Evolutionary conservation across 1,284 basidiomycete genomes (phyloP).

Genomic region (Tranzscheliella williamsii): DNA sequence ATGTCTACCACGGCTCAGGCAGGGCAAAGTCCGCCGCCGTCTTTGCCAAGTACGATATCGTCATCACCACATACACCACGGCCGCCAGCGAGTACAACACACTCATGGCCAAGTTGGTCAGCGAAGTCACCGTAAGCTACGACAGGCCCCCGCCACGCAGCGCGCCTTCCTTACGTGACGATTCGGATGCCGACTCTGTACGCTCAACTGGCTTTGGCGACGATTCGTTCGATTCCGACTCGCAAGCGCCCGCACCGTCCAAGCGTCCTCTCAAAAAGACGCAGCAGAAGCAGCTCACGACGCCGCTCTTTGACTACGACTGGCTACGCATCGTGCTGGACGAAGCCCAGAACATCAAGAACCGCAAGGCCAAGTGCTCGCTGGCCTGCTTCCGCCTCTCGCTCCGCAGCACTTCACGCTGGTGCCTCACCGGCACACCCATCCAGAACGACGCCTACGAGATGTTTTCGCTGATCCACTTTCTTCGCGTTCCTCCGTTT

Average conservation of each 20-base stretch:
- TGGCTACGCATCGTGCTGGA: constrained; percentile 89
- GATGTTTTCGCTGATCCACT: constrained; percentile 84
- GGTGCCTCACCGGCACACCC: constrained; percentile 63
- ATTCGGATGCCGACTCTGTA: constrained; percentile 21
- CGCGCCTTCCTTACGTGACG: constrained; percentile 1
- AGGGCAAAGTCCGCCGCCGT: constrained; percentile 38
- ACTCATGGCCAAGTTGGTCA: constrained; percentile 16
- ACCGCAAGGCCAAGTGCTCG: constrained; percentile 76
- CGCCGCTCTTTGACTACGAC: constrained; percentile 74
- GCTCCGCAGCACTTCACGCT: constrained; percentile 38
- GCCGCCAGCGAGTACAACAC: constrained; percentile 43
- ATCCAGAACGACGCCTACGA: constrained; percentile 85
- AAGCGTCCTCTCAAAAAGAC: constrained; percentile 60
- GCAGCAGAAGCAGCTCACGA: constrained; percentile 35
- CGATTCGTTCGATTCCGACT: constrained; percentile 4
- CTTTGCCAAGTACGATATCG: constrained; percentile 46
- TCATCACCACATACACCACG: constrained; percentile 57
- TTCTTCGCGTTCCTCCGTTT: constrained; percentile 80
- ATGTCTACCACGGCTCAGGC: constrained; percentile 53
- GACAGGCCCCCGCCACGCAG: neutral
- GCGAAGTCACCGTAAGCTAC: neutral
- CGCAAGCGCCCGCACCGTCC: constrained; percentile 30
- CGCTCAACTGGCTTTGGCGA: neutral
- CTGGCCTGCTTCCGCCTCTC: constrained; percentile 77
- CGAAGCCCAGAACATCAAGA: constrained; percentile 98